Base-by-base conservation (phyloP, 768 basidiomycete genomes). In the Mycena albidolilacea region DNA sequence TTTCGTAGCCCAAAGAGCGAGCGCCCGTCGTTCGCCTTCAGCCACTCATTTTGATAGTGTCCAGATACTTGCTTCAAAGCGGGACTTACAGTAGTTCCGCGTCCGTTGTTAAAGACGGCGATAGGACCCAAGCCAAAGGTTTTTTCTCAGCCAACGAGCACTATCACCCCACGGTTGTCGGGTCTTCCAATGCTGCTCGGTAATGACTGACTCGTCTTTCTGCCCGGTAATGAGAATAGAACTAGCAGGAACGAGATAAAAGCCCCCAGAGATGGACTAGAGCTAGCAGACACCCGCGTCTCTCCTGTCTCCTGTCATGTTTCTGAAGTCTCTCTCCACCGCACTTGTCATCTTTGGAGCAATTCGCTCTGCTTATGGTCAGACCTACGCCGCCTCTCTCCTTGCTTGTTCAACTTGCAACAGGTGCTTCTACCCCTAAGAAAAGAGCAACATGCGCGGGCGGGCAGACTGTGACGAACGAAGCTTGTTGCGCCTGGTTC, bases 401-500 rank as follows among this genome's bases (percentile, higher is more conserved):
- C 10, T 8, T 23, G 7, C 39, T 17, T 55, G 52, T 35, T 69
- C 7, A 62, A 21, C 1, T 19, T 9, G 44, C 39, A 35, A 61
- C 61, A 69, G 68, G 68, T 14, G 68, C 68, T 11, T 60, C n/a
- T 48, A 63, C 67, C 19, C 66, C 64, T 19, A 41, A 43, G 21
- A n/a, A 21, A 9, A 37, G 71, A 37, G 66, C 66, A 15, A 69
- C 78, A 39, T 83, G 82, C 57, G 77, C 82, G 14, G 79, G 81
- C 67, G 80, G 82, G 44, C 76, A 82, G 69, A 79, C 72, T 17
- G 80, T 77, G 11, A 71, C 70, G 0, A 78, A 83, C 68, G 77
- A 76, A 7, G 80, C 79, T 10, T 83, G 82, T 65, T 83, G 82
- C 62, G 74, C 74, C 1, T 78, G 79, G 57, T 82, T 80, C 76